Evolutionary conservation across 2,329 filamentous ascomycete species (phyloP).

Genomic region (Paecilomyces sp.): DNA sequence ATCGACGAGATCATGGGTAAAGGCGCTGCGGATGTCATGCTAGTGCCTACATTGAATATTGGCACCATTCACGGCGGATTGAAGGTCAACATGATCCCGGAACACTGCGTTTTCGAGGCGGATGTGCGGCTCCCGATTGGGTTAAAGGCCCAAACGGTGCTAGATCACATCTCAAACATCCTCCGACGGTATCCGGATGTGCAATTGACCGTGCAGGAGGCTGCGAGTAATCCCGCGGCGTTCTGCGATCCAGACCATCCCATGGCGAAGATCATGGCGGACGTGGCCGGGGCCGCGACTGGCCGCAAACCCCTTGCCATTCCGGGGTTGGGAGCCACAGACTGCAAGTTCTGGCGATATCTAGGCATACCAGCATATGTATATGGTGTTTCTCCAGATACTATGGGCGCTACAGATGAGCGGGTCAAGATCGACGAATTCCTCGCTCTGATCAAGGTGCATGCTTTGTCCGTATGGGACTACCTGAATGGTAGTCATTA

Average conservation of each 20-base stretch:
- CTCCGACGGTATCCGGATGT: constrained; percentile 19
- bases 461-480: constrained; percentile 1
- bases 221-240: constrained; percentile 26
- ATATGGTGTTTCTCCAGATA: constrained; percentile 17
- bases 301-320: constrained; percentile 23
- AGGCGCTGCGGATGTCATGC: constrained; percentile 31
- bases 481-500: neutral
- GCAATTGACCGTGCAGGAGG: constrained; percentile 18
- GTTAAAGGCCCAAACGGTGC: constrained; percentile 19
- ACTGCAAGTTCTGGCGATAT: constrained; percentile 36
- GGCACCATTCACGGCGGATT: constrained; percentile 34
- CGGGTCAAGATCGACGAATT: constrained; percentile 3
- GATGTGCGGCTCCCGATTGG: constrained; percentile 37
- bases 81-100: constrained; percentile 39
- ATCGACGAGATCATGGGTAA: constrained; percentile 31
- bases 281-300: constrained; percentile 18
- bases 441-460: constrained; percentile 1
- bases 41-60: constrained; percentile 33
- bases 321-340: constrained; percentile 32
- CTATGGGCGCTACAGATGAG: constrained; percentile 2
- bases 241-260: constrained; percentile 25
- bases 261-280: constrained; percentile 16
- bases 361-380: constrained; percentile 30
- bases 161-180: constrained; percentile 19
- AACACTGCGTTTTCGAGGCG: constrained; percentile 28